Percentiles rank a stretch among this genome's conserved stretches.
These are phyloP conservation scores for Quercus variabilis DNA, from an alignment of 306 rosid species.

Conservation along the genomic window DNA sequence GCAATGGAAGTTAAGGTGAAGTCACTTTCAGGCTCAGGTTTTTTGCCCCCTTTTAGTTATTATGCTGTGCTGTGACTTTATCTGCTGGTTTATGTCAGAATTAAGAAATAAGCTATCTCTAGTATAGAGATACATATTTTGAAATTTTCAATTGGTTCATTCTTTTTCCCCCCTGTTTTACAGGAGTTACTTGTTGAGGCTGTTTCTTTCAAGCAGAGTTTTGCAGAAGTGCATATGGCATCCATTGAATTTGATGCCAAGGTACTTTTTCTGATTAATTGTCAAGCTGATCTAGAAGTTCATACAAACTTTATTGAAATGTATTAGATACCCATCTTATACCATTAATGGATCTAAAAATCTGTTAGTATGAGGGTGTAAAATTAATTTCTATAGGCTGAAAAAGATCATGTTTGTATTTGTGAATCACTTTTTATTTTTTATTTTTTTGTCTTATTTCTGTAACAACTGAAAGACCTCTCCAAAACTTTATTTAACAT, in stretches of 20 bases:
- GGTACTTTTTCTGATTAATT: conserved; percentile 46
- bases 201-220: conserved; percentile 41
- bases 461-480: neutral
- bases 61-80: conserved; percentile 7
- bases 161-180: conserved; percentile 17
- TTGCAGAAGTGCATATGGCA: conserved; percentile 58
- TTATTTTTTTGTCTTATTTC: neutral
- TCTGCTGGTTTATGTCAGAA: neutral
- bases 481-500: too few relatives aligned
- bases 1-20: conserved; percentile 72
- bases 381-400: neutral
- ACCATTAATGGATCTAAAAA: neutral
- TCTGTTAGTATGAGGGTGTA: neutral
- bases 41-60: conserved; percentile 12
- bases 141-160: conserved; percentile 3
- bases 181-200: conserved; percentile 75
- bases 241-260: conserved; percentile 69
- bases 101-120: neutral
- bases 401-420: neutral
- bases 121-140: neutral
- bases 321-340: neutral
- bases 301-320: neutral
- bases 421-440: neutral
- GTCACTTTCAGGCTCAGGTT: conserved; percentile 6
- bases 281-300: neutral